Evolutionary conservation across 2,329 filamentous ascomycete species (phyloP).

Genomic region (Xylaria sp.): DNA sequence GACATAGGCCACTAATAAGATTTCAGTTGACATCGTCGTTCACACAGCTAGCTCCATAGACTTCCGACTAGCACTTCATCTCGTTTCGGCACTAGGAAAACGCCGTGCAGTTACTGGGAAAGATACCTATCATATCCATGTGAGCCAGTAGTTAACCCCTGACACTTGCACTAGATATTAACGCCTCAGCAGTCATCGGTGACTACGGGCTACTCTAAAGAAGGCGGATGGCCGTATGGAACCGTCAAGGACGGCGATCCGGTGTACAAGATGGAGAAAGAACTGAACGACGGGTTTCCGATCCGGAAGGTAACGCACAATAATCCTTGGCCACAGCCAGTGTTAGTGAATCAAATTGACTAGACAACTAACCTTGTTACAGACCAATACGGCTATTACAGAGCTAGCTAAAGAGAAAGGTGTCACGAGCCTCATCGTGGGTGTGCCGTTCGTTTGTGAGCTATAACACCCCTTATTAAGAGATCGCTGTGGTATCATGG

Average conservation of each 20-base stretch:
- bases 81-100: conserved; percentile 51
- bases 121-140: conserved; percentile 50
- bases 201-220: conserved; percentile 42
- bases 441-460: conserved; percentile 47
- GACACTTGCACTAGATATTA: background rate
- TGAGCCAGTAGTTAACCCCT: conserved; percentile 32
- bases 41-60: conserved; percentile 51
- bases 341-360: background rate
- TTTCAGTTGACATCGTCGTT: conserved; percentile 51
- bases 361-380: background rate
- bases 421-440: conserved; percentile 48
- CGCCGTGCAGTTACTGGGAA: conserved; percentile 43
- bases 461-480: background rate
- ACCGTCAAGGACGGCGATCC: conserved; percentile 48
- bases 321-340: background rate
- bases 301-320: conserved; percentile 44
- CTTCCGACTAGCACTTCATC: conserved; percentile 39
- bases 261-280: conserved; percentile 47
- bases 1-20: conserved; percentile 33
- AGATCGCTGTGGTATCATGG: background rate
- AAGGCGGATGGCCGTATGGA: conserved; percentile 49
- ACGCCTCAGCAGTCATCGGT: conserved; percentile 45
- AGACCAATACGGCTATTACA: conserved; percentile 47
- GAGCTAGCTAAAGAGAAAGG: conserved; percentile 46
- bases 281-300: conserved; percentile 42